Percentiles rank a stretch among this genome's conserved stretches.
Conservation (phyloP, 495 filamentous ascomycete species). For the Talaromyces adpressus region DNA sequence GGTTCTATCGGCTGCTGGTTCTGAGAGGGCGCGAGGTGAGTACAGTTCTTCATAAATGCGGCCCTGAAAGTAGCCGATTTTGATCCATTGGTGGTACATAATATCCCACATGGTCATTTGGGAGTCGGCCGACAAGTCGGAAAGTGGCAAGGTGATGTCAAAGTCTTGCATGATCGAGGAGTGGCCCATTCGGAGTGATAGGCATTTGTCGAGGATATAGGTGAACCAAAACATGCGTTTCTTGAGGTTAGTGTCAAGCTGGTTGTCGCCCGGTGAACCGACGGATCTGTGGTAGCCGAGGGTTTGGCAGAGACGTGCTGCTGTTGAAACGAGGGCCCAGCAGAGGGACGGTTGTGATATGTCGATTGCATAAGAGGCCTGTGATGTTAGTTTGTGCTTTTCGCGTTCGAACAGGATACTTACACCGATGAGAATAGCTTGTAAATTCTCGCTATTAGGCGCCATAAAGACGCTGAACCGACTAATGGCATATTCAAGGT, state of each 20-base stretch:
- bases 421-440: slow-evolving; percentile 53
- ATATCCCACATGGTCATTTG: slow-evolving; percentile 16
- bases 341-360: slow-evolving; percentile 56
- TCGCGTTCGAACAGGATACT: slow-evolving; percentile 12
- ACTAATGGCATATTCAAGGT: slow-evolving; percentile 51
- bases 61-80: slow-evolving; percentile 48
- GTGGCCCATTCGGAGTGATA: slow-evolving; percentile 59
- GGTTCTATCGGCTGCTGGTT: slow-evolving; percentile 37
- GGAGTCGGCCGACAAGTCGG: slow-evolving; percentile 9
- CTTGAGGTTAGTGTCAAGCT: slow-evolving; percentile 26
- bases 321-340: slow-evolving; percentile 53
- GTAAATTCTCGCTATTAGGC: slow-evolving; percentile 48
- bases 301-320: slow-evolving; percentile 53
- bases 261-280: slow-evolving; percentile 30
- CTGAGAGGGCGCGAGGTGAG: slow-evolving; percentile 49
- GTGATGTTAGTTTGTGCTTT: not conserved
- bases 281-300: slow-evolving; percentile 58
- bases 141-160: slow-evolving; percentile 49
- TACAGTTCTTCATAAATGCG: slow-evolving; percentile 54
- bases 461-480: slow-evolving; percentile 53
- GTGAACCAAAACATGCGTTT: slow-evolving; percentile 53
- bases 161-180: slow-evolving; percentile 55
- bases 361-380: slow-evolving; percentile 53
- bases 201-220: slow-evolving; percentile 52
- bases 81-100: slow-evolving; percentile 39